These are phyloP conservation scores for Kodamaea plutei DNA, from an alignment of 1,139 yeast genomes.

Conservation along the genomic window DNA sequence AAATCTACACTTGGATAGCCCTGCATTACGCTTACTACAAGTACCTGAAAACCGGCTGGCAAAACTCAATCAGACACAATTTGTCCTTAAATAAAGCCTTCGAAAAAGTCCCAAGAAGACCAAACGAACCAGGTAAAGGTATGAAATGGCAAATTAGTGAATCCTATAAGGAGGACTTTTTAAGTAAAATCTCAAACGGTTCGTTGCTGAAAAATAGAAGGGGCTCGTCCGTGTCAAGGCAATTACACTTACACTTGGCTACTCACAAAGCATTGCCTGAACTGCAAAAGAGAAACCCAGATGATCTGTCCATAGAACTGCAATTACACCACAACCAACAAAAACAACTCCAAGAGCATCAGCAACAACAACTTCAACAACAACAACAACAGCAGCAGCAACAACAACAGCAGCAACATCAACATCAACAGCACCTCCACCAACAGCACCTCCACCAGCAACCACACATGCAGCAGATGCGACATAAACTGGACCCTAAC, in stretches of 20 bases:
- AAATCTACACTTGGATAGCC: conserved; percentile 88
- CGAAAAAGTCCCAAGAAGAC: conserved; percentile 92
- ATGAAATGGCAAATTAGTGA: conserved; percentile 98
- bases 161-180: conserved; percentile 75
- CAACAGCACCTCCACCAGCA: conserved; percentile 13
- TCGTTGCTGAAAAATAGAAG: conserved; percentile 69
- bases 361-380: conserved; percentile 13
- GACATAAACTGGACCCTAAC: conserved; percentile 1
- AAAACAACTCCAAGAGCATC: conserved; percentile 14
- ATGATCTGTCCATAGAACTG: conserved; percentile 19
- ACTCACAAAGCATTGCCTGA: conserved; percentile 67
- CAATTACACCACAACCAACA: conserved; percentile 16
- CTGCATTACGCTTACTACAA: conserved; percentile 87
- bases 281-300: conserved; percentile 28
- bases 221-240: conserved; percentile 76
- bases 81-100: conserved; percentile 79
- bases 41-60: conserved; percentile 92
- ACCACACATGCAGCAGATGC: conserved; percentile 7
- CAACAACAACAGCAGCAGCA: conserved; percentile 12
- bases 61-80: conserved; percentile 80
- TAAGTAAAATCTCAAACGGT: conserved; percentile 74
- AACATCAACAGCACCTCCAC: conserved; percentile 12
- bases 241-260: conserved; percentile 69
- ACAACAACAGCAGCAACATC: conserved; percentile 18
- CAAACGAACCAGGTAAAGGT: conserved; percentile 97